Conservation (phyloP, 352 stramenopile genomes). For the Phytophthora sp. region DNA sequence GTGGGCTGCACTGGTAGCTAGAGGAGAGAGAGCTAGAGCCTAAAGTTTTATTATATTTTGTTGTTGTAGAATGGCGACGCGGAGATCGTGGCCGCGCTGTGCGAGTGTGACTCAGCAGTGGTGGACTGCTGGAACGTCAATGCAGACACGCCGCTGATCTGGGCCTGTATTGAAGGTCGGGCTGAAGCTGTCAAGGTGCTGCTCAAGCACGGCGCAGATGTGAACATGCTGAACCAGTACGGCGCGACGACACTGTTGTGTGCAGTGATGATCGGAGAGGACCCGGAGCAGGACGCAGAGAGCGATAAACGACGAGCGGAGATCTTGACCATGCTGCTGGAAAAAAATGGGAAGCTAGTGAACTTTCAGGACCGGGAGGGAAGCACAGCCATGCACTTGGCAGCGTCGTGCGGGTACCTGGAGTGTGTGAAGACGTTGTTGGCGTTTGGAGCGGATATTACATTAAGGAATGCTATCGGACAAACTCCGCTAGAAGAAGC, state of each 20-base stretch:
- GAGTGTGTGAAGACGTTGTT: slow-evolving; percentile 75
- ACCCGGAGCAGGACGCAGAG: slow-evolving; percentile 55
- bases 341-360: slow-evolving; percentile 67
- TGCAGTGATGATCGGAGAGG: slow-evolving; percentile 80
- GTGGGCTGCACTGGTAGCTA: slow-evolving; percentile 63
- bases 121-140: slow-evolving; percentile 81
- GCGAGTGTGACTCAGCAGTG: slow-evolving; percentile 53
- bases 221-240: slow-evolving; percentile 75
- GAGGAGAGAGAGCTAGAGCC: not conserved
- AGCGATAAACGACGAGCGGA: slow-evolving; percentile 54
- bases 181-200: slow-evolving; percentile 70
- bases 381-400: slow-evolving; percentile 85
- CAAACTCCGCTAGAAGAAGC: slow-evolving; percentile 85
- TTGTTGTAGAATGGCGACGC: slow-evolving; percentile 60
- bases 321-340: slow-evolving; percentile 67
- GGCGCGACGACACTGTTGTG: slow-evolving; percentile 77
- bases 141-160: slow-evolving; percentile 79
- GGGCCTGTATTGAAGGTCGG: slow-evolving; percentile 83
- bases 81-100: slow-evolving; percentile 74
- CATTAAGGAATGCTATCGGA: slow-evolving; percentile 75
- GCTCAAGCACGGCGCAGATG: slow-evolving; percentile 62
- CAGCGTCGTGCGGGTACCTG: slow-evolving; percentile 74
- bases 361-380: slow-evolving; percentile 86
- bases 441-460: slow-evolving; percentile 70
- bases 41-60: not conserved